Evolutionary conservation across 2,329 filamentous ascomycete species (phyloP).

Genomic region (Annulohypoxylon truncatum): DNA sequence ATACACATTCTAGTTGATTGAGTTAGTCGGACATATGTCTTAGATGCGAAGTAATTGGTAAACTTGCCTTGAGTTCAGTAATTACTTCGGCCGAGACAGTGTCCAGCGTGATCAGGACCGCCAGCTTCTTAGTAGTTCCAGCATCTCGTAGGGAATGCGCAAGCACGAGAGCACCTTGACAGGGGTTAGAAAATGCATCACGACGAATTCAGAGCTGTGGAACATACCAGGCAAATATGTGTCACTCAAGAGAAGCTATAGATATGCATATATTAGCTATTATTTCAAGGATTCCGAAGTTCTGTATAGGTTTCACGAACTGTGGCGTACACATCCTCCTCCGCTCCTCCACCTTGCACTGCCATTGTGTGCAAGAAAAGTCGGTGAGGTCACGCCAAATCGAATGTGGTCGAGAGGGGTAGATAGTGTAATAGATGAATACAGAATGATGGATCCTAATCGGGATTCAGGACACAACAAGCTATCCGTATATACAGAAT

Average conservation of each 20-base stretch:
- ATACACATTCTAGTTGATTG: slow-evolving; percentile 74
- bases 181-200: slow-evolving; percentile 35
- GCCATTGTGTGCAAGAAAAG: slow-evolving; percentile 44
- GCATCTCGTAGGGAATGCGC: slow-evolving; percentile 94
- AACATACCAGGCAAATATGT: slow-evolving; percentile 87
- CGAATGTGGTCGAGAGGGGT: slow-evolving; percentile 21
- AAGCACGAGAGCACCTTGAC: slow-evolving; percentile 86
- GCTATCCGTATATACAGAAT: not conserved
- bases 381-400: slow-evolving; percentile 27
- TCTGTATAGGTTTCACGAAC: slow-evolving; percentile 54
- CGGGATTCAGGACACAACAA: not conserved
- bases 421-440: slow-evolving; percentile 7
- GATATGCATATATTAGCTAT: slow-evolving; percentile 45
- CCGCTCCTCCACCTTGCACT: slow-evolving; percentile 43
- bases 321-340: slow-evolving; percentile 67
- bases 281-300: slow-evolving; percentile 13
- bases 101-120: slow-evolving; percentile 84
- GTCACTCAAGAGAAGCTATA: slow-evolving; percentile 90
- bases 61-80: slow-evolving; percentile 77
- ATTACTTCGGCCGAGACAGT: slow-evolving; percentile 80
- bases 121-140: slow-evolving; percentile 86
- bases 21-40: slow-evolving; percentile 33
- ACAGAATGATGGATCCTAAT: not conserved
- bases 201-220: slow-evolving; percentile 24
- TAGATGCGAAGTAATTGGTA: slow-evolving; percentile 10